Percentiles rank a stretch among this genome's conserved stretches.
phyloP scores from a whole-genome alignment of 208 protist species.

The Tetramitus jugosus region DNA sequence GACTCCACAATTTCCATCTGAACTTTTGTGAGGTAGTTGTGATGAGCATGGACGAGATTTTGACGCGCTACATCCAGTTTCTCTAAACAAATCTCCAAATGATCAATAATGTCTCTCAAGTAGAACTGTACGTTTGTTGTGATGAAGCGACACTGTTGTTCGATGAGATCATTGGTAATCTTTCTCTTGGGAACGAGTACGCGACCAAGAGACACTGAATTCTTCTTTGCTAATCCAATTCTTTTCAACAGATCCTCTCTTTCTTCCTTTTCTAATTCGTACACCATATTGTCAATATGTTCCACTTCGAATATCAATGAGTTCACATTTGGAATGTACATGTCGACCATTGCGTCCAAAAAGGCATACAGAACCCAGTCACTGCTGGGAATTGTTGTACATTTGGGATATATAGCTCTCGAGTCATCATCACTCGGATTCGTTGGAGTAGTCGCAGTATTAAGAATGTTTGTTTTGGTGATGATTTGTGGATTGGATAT shows the following conservation, averaged over 20 bases:
- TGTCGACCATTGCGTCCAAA: constrained; percentile 1
- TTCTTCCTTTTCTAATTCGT: background rate
- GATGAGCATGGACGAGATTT: background rate
- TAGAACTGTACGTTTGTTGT: background rate
- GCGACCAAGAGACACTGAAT: background rate
- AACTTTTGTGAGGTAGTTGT: background rate
- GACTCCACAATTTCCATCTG: background rate
- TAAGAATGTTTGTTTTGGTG: too few species aligned
- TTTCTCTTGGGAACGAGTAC: background rate
- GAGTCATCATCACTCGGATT: too few species aligned
- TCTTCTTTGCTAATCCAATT: background rate
- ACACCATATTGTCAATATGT: background rate
- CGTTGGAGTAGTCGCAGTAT: too few species aligned
- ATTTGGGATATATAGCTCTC: too few species aligned
- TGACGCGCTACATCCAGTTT: background rate
- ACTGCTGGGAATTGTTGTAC: background rate
- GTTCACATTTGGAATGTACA: background rate
- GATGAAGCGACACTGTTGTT: background rate
- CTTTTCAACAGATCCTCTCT: background rate
- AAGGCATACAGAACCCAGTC: background rate
- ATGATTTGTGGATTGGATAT: background rate
- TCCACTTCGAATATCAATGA: background rate
- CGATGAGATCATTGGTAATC: background rate
- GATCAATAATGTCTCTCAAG: constrained; percentile 11
- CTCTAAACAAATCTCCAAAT: background rate